Evolutionary conservation across 345 rosid species (phyloP), one percentile per base, ranked within the genome.

Genomic region (Lumnitzera littorea): DNA sequence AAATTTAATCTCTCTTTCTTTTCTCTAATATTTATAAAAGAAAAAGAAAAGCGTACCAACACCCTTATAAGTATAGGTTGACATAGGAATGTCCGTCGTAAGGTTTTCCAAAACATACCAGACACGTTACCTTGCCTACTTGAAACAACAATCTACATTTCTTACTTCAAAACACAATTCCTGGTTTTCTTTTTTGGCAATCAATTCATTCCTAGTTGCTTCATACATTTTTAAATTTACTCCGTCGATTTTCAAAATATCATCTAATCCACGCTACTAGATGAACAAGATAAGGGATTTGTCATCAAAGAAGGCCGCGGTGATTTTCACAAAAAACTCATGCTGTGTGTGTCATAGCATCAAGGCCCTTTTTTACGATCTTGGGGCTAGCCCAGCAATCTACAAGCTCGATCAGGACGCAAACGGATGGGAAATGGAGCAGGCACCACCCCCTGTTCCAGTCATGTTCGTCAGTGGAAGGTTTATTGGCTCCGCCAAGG

Each of bases 321-420:
- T 90, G 75, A 94, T 94, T 69, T 94, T 94, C 86, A 90, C 96
- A 55, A 94, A 84, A 83, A 94, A 97, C 69, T 81, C 99, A 27
- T 94, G 99, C 56, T 94, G 85, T 76, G 88, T 90, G 97, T 86
- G 97, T 73, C 91, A 90, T 54, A 90, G 97, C 85, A 86, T 94
- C 82, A 90, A 83, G 85, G 73, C 83, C 36, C 91, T 94, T 51
- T 88, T 94, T 70, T 88, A 90, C 50, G 97, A 90, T 48, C 95
- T 94, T 2, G 97, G 97, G 14, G 96, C 96, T 13, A 88, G 97
- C 81, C 99, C 99, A 12, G 92, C 87, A 4, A 84, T 94, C 64
- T 95, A 90, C 47, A 97, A 94, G 88, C 73, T 90, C 12, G 95
- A 94, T 62, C 84, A 80, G 6, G 92, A 90, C n/a, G 74, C 82